These are phyloP conservation scores for Kwoniella mangroviensis DNA, from an alignment of 768 basidiomycete species.

Conservation along the genomic window DNA sequence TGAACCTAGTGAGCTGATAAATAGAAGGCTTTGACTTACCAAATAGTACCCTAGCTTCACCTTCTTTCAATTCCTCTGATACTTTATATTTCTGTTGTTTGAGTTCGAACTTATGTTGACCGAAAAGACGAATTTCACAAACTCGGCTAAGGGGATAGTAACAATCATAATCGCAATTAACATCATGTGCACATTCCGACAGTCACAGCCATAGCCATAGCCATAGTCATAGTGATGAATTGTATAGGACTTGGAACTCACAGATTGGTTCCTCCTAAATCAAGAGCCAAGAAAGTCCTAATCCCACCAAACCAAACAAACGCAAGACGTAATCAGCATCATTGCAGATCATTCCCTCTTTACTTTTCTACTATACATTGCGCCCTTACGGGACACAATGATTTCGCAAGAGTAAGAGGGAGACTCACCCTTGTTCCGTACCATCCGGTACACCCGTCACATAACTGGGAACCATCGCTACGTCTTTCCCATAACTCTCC, in stretches of 20 bases:
- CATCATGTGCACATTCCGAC: no score
- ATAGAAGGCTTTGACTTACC: slow-evolving; percentile 62
- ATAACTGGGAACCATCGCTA: slow-evolving; percentile 98
- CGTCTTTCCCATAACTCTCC: slow-evolving; percentile 70
- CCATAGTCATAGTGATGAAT: background rate
- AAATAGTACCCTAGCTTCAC: slow-evolving; percentile 83
- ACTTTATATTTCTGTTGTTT: slow-evolving; percentile 97
- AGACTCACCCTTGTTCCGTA: slow-evolving; percentile 81
- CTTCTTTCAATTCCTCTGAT: slow-evolving; percentile 88
- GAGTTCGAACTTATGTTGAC: slow-evolving; percentile 84
- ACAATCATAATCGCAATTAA: no score
- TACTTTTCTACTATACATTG: background rate
- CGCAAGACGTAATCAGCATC: background rate
- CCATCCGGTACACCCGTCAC: slow-evolving; percentile 95
- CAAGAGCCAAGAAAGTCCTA: slow-evolving; percentile 93
- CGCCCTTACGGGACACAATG: background rate
- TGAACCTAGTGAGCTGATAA: background rate
- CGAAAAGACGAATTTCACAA: slow-evolving; percentile 89
- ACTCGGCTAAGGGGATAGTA: slow-evolving; percentile 69
- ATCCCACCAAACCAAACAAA: slow-evolving; percentile 5
- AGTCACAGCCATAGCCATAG: background rate
- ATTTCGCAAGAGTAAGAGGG: background rate
- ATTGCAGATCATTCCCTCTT: background rate
- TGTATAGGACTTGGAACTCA: slow-evolving; percentile 60
- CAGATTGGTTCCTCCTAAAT: slow-evolving; percentile 98